Base-by-base conservation (phyloP, 805 yeast species). In the Yamadazyma akitaensis region DNA sequence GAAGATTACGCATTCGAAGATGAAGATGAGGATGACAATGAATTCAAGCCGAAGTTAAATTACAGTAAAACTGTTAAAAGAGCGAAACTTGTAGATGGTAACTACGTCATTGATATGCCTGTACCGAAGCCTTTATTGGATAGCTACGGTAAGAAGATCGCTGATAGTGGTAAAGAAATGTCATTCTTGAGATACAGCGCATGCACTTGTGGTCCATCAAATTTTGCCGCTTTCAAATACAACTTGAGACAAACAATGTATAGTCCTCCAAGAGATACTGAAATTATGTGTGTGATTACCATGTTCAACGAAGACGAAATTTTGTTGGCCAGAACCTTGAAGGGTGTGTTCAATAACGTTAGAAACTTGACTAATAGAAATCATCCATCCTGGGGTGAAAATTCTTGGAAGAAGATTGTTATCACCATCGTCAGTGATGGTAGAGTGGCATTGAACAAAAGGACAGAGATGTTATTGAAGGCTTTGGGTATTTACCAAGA, bases 361-460 rank as follows among this genome's bases (percentile, higher is more conserved):
- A 76, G 81, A 51, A 84, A 90, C 62, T 73, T 94, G 59, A 75
- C 79, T 38, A 77, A 82, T 43, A 77, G 86, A 50, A 73, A 83
- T 28, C 77, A 82, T 51, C 77, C 80, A 12, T 77, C 82, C 1
- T 92, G 99, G 99, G 98, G 98, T n/a, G 81, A 81, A 37, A 96
- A 88, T 48, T 82, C 96, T 0, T 92, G 98, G 98, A 89, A 91
- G 56, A 92, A 89, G 59, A 82, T 92, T 30, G 96, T 89, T 10
- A 94, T 94, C 16, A 81, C 88, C 54, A 80, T 92, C 26, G 91
- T 92, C 12, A 85, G 91, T 49, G 99, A 92, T 68, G 99, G 99
- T 50, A 81, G 98, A 58, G 78, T 81, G 12, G 88, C 90, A 55
- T 81, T 92, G 48, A 77, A 88, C 63, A 86, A 86, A 39, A 75